Base-by-base conservation (phyloP, 2,329 filamentous ascomycete species). In the Thyridium curvatum region DNA sequence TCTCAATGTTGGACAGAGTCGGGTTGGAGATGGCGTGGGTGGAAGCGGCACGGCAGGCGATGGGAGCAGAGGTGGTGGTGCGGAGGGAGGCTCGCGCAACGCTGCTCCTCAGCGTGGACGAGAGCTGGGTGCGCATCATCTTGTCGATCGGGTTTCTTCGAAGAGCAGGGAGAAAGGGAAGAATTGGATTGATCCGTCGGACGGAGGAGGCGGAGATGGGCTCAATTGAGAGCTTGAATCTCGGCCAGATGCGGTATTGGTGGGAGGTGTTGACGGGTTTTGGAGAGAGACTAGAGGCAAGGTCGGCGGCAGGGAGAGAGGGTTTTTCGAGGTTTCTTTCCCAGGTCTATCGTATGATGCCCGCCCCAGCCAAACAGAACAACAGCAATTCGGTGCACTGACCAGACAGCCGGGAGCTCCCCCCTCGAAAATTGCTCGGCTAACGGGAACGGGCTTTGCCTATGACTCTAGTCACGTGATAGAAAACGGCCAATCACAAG, bases 11-110 rank as follows among this genome's bases (percentile, higher is more conserved):
- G 68, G 88, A 86, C 59, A 98, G 80, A 43, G 88, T 96, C 54
- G 94, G 93, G 75, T 96, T 97, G 60, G 90, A 94, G 70, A 98
- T 94, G 63, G 91, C 90, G 66, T 95, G 89, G 54, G 86, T 86
- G 55, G 84, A 79, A 56, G 78, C 71, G 59, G 71, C 70, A 47
- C 67, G 62, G 55, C 66, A 65, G 54, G 69, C 61, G 56, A 69
- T 62, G 42, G 59, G 51, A 16, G 53, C 52, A 39, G 54, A 55
- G 42, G 57, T 46, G 50, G 61, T 56, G 54, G 55, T 53, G 48
- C 55, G 53, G 21, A 26, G 21, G 55, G 56, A 56, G 49, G 66
- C 64, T 41, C 60, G 55, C 50, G 56, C 46, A 47, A 59, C 55
- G 51, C 63, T 55, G 60, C 65, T 63, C 64, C 72, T 73, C 64